Conservation (phyloP, 2,329 filamentous ascomycete genomes). For the Aspergillus sp. region DNA sequence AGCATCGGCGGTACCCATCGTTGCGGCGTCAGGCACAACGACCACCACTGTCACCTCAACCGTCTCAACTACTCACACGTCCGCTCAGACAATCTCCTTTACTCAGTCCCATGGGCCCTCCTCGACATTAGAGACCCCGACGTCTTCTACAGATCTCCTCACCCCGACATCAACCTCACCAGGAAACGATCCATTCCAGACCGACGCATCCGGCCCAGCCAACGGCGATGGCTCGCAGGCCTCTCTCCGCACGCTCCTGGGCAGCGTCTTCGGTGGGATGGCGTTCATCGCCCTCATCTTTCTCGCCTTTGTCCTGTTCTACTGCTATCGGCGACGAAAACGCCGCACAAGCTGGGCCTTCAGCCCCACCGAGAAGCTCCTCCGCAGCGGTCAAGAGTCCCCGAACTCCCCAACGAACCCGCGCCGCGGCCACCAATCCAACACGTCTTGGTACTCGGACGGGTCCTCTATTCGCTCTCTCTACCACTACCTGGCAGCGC, state of each 20-base stretch:
- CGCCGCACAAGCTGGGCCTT: conserved; percentile 3
- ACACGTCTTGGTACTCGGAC: conserved; percentile 9
- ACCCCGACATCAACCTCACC: conserved; percentile 3
- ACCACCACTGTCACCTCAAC: neutral
- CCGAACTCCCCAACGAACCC: conserved; percentile 18
- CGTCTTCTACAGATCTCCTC: neutral
- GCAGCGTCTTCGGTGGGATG: conserved; percentile 27
- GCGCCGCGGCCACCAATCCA: conserved; percentile 11
- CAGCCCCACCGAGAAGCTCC: conserved; percentile 17
- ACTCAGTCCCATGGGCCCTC: too few species aligned
- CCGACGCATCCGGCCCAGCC: conserved; percentile 4
- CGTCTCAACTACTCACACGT: neutral
- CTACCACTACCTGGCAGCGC: conserved; percentile 4
- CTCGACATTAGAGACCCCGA: neutral
- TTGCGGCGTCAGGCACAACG: neutral
- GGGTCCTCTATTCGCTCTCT: conserved; percentile 12
- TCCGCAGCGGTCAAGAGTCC: conserved; percentile 14
- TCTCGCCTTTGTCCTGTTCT: conserved; percentile 22
- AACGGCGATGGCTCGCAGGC: conserved; percentile 1
- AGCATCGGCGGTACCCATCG: neutral
- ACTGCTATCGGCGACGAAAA: conserved; percentile 22
- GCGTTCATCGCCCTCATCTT: conserved; percentile 23
- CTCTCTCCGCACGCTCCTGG: conserved; percentile 25
- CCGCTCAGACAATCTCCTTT: too few species aligned
- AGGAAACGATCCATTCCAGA: conserved; percentile 2